A percentile compares a stretch with the other conserved stretches of the same genome.
Evolutionary conservation across 257 asterid genomes (phyloP).

Genomic region (Rauvolfia tetraphylla): DNA sequence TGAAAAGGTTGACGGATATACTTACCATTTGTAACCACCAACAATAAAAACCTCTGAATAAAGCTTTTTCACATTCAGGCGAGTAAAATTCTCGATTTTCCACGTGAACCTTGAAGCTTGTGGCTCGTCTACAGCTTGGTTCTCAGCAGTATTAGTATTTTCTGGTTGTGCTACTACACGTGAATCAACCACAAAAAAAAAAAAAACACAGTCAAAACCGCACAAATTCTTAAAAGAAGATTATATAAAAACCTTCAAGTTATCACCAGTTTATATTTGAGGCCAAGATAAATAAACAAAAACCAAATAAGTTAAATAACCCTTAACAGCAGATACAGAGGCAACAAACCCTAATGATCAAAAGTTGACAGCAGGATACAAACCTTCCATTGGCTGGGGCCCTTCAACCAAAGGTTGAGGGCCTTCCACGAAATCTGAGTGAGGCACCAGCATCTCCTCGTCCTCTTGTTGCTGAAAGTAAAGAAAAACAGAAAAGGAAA

Average conservation of each 20-base stretch:
- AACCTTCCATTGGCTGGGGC: constrained; percentile 99
- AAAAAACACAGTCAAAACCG: background rate
- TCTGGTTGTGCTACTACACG: constrained; percentile 51
- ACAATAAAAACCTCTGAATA: constrained; percentile 77
- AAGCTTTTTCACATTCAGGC: constrained; percentile 66
- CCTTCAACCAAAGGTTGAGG: constrained; percentile 88
- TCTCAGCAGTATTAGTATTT: constrained; percentile 67
- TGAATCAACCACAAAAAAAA: constrained; percentile 11
- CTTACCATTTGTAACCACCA: constrained; percentile 87
- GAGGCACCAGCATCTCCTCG: constrained; percentile 93
- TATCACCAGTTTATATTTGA: background rate
- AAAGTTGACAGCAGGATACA: background rate
- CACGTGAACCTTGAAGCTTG: constrained; percentile 81
- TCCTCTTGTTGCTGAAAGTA: constrained; percentile 68
- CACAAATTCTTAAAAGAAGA: background rate
- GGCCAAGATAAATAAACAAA: background rate
- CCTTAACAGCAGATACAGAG: background rate
- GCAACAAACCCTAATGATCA: constrained; percentile 9
- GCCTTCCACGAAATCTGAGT: constrained; percentile 70
- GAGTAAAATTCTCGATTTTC: constrained; percentile 75
- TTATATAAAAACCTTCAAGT: background rate
- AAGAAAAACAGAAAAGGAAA: background rate
- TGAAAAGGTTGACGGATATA: constrained; percentile 5
- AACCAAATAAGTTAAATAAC: background rate
- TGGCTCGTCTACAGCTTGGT: constrained; percentile 83